Base-by-base conservation (phyloP, 1,284 basidiomycete genomes). In the Naganishia cerealis region DNA sequence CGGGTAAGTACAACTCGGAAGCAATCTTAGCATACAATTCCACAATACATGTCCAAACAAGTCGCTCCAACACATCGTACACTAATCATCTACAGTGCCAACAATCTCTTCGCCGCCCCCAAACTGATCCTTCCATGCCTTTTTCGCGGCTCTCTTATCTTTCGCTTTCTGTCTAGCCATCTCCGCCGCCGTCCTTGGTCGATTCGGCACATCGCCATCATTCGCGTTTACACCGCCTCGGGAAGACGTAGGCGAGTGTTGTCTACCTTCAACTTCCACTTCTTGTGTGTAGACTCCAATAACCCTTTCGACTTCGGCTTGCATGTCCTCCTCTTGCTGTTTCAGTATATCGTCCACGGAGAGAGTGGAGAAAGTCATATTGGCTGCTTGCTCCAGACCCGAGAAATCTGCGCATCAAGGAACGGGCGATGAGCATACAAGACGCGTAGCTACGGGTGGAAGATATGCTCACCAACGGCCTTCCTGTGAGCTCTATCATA, bases 271-370 rank as follows among this genome's bases (percentile, higher is more conserved):
- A 21, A 9, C 39, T 26, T 54, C 66, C 8, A 54, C 57, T 13
- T 10, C 33, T 16, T 53, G 50, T n/a, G 46, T 46, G n/a, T 39
- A 57, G n/a, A 59, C 43, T n/a, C 48, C 66, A 18, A 67, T 33
- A 9, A 63, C 12, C 38, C 50, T 52, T 26, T 63, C 50, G 6
- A 63, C 61, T 53, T 63, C 61, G 36, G 50, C 39, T 63, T 63
- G 61, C 50, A 63, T 53, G 24, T 63, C 61, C 10, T 38, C 61
- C 29, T 63, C 61, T n/a, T 63, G 61, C n/a, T 63, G 61, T 42
- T 63, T 29, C n/a, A 63, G 38, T 42, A 63, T 63, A 24, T 63
- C 50, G n/a, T 63, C 61, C 36, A 63, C 61, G n/a, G 55, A 57
- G 18, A 33, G 65, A 15, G 38, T 57, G 13, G 46, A 67, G 57